Base-by-base conservation (phyloP, 1,284 basidiomycete species). In the Moniliella sp. region DNA sequence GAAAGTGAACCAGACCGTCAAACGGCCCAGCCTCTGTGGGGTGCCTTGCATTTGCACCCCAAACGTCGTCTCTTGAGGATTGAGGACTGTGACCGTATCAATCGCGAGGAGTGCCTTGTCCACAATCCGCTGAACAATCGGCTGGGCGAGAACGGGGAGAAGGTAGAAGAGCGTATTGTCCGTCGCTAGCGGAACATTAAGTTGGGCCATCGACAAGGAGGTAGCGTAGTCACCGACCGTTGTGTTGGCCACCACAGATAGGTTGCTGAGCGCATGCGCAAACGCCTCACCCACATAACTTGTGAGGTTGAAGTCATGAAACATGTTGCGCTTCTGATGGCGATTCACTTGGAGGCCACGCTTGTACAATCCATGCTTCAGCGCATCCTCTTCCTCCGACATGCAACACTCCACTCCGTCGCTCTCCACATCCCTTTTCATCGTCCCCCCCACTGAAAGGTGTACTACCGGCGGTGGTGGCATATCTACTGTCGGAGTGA, bases 121-220 rank as follows among this genome's bases (percentile, higher is more conserved):
- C 25, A 80, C 74, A 39, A 80, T 69, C 44, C 70, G 72, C 57
- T 80, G 75, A n/a, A 79, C 77, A 37, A 80, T 78, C 2, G 78
- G 77, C 36, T 69, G 66, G 1, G 78, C 76, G 31, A 80, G 67
- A 28, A 76, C 58, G 5, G 76, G 77, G 5, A 80, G 64, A 30
- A 80, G 68, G 30, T 73, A 54, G 48, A 76, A 65, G 34, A 78
- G 62, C 33, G 65, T 72, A 9, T 67, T 55, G 49, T 76, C 77
- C 1, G 75, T 77, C 18, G 60, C 51, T 15, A 73, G 73, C 2
- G 71, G 66, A 15, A 79, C 67, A 30, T 61, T 34, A 25, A 35
- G 33, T 50, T 80, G 77, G 4, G 66, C 67, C 50, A 76, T 77
- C 16, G 68, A 62, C 34, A 80, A 57, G 10, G 66, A 66, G 8